A percentile compares a stretch with the other conserved stretches of the same genome.
Conservation (phyloP, 805 yeast species). For the Teunomyces aglyptinius region DNA sequence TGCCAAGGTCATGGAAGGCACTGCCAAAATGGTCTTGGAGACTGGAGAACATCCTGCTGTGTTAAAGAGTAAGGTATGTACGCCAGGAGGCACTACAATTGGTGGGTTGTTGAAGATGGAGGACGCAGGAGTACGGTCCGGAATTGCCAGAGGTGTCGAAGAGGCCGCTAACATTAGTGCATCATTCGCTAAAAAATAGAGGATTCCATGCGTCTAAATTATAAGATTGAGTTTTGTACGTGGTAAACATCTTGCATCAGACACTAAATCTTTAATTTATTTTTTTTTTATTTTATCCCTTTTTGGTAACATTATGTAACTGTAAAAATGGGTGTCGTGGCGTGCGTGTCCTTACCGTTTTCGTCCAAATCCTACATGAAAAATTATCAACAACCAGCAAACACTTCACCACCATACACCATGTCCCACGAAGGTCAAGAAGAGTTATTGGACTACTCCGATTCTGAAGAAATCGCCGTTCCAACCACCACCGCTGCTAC, state of each 20-base stretch:
- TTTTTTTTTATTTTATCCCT: too few species aligned
- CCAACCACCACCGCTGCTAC: conserved; percentile 41
- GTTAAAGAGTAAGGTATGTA: conserved; percentile 82
- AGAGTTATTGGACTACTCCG: conserved; percentile 98
- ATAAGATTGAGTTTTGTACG: background rate
- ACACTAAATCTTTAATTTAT: background rate
- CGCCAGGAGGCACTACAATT: conserved; percentile 98
- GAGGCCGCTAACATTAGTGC: conserved; percentile 86
- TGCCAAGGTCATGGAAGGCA: conserved; percentile 90
- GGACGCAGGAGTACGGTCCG: conserved; percentile 83
- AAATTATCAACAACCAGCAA: conserved; percentile 5
- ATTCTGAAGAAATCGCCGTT: conserved; percentile 91
- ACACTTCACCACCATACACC: background rate
- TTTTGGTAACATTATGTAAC: background rate
- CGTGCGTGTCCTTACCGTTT: background rate
- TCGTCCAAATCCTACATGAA: conserved; percentile 1
- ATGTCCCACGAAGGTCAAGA: conserved; percentile 99
- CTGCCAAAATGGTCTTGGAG: conserved; percentile 83
- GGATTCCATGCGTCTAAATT: background rate
- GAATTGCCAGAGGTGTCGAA: conserved; percentile 83
- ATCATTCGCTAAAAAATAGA: conserved; percentile 39
- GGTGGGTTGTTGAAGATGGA: conserved; percentile 93
- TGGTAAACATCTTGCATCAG: background rate
- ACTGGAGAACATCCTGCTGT: conserved; percentile 87
- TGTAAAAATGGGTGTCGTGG: background rate